A percentile compares a stretch with the other conserved stretches of the same genome.
Evolutionary conservation across 129 eudicot species (phyloP).

Genomic region (Erigeron canadensis): DNA sequence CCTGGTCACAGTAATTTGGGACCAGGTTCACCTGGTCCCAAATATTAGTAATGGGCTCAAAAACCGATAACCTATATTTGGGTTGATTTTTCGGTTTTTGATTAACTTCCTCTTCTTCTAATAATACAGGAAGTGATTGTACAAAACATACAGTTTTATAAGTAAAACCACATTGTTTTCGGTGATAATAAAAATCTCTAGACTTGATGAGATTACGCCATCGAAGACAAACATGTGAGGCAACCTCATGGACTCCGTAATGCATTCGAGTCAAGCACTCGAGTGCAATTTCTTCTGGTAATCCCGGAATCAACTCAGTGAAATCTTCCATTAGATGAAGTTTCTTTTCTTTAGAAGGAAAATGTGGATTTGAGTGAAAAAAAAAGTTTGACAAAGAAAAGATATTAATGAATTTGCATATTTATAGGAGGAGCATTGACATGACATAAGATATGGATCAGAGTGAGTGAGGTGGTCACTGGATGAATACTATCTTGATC

Average conservation of each 20-base stretch:
- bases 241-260: conserved; percentile 52
- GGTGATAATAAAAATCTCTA: conserved; percentile 54
- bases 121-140: conserved; percentile 46
- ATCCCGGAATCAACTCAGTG: conserved; percentile 59
- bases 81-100: conserved; percentile 45
- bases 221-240: conserved; percentile 54
- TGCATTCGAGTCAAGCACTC: conserved; percentile 78
- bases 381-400: background rate
- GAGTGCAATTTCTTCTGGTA: conserved; percentile 77
- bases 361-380: background rate
- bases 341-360: conserved; percentile 23
- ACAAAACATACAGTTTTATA: conserved; percentile 51
- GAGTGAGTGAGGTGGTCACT: background rate
- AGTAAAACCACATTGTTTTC: conserved; percentile 51
- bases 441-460: background rate
- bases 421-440: background rate
- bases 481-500: background rate
- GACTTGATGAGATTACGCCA: conserved; percentile 59
- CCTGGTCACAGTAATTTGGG: conserved; percentile 54
- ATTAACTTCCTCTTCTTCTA: conserved; percentile 7
- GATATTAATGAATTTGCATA: background rate
- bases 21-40: conserved; percentile 71
- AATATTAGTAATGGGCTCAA: conserved; percentile 35
- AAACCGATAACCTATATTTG: conserved; percentile 55
- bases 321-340: conserved; percentile 26